Evolutionary conservation across 768 basidiomycete species (phyloP), one percentile per base, ranked within the genome.

Genomic region (Nidularia sp.): DNA sequence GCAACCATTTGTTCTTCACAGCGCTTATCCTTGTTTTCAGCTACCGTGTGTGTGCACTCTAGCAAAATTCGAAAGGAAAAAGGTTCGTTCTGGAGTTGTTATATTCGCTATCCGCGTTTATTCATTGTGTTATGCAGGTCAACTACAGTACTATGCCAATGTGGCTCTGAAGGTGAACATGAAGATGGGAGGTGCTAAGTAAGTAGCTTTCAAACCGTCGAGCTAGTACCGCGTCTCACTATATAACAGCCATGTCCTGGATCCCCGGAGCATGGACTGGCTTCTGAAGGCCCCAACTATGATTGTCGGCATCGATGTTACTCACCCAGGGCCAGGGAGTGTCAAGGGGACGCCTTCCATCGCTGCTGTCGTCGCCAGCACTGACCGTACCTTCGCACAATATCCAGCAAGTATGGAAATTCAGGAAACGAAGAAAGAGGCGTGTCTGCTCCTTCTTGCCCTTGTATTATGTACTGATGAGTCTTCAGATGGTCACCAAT

Each of bases 151-250:
- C 61, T 88, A 88, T 50, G 87, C 88, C 10, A 93, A 91, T 60
- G 85, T 92, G 44, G 85, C 87, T 2, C 69, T 93, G 50, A 92
- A 93, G 61, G 76, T 92, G 47, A 93, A 93, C 60, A 83, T 84
- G 66, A 93, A 93, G 70, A 74, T 92, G 35, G 88, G 89, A 18
- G 90, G 90, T 6, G 70, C 85, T 45, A 93, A 93, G 70, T 90
- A 76, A 59, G 69, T 67, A 4, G 10, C 36, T 39, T 41, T 35
- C 34, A 25, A 10, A n/a, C 33, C 49, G 13, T 39, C 47, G 12
- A 39, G 34, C 8, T 13, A 29, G 6, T 50, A 12, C 25, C 33
- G 12, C 22, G 8, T 10, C 15, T 31, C 34, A 49, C 9, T 33
- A 6, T 29, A 5, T 32, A 10, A 43, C 50, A 79, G 78, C 52